Base-by-base conservation (phyloP, 352 stramenopile genomes). In the Globisporangium viniferum region DNA sequence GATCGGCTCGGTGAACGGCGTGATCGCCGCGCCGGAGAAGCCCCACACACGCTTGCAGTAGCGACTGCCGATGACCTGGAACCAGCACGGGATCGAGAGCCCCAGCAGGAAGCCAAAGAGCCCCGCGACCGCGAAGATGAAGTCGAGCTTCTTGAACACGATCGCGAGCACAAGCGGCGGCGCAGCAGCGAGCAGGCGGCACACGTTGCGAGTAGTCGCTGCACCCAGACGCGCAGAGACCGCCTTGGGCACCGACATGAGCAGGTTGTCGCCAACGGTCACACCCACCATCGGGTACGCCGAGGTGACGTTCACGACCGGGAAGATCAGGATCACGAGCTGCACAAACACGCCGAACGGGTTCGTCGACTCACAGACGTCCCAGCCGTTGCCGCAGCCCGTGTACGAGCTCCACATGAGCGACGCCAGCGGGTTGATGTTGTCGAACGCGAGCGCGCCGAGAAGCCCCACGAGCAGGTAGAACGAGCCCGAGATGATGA, bases 91-190 rank as follows among this genome's bases (percentile, higher is more conserved):
- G 59, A 95, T 95, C 44, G 84, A 88, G 7, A 92, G 73, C 1
- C 85, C 86, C 20, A 95, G 73, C 46, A 91, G 58, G 64, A 95
- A 95, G 15, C 87, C 87, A 49, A 95, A 92, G 6, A 93, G 74
- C 9, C 87, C 87, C 9, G 87, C 85, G 59, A 93, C 71, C 1
- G 85, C 73, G 65, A 95, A 93, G 66, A 95, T 95, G 41, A 88
- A 89, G 68, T 95, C 87, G n/a, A 95, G 78, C 57, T 91, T 90
- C 76, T 95, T 95, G 75, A 95, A 95, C 62, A 89, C 73, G 31
- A 92, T 61, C 22, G 87, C 87, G 55, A 95, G 79, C 22, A 95
- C 56, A 51, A 95, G 85, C 33, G 87, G 87, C 20, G 85, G 87
- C 27, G 75, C 76, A 2, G 84, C 74, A 1, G 86, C 86, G n/a